These are phyloP conservation scores for Gyromitra esculenta DNA, from an alignment of 2,329 filamentous ascomycete genomes.

Conservation along the genomic window DNA sequence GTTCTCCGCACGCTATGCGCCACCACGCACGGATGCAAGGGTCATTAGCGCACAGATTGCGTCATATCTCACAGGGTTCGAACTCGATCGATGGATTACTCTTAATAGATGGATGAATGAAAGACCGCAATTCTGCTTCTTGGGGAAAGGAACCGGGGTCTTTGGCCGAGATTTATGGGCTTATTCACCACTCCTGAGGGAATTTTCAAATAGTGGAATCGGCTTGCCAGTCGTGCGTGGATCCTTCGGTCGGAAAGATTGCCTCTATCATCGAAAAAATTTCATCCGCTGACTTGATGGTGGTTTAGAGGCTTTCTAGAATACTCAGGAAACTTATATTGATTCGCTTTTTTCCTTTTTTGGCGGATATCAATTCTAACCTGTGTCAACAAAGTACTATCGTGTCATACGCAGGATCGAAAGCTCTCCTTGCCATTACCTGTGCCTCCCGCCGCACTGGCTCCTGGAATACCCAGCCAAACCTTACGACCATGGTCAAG, in stretches of 20 bases:
- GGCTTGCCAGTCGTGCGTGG: background rate
- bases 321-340: background rate
- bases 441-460: conserved; percentile 41
- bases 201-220: background rate
- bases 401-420: conserved; percentile 27
- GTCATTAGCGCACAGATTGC: conserved; percentile 37
- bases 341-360: conserved; percentile 7
- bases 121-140: conserved; percentile 7
- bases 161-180: background rate
- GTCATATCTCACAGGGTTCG: conserved; percentile 32
- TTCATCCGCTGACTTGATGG: background rate
- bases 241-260: too few species aligned
- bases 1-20: conserved; percentile 28
- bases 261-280: background rate
- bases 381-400: conserved; percentile 14
- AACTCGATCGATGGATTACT: conserved; percentile 33
- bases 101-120: background rate
- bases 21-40: conserved; percentile 39
- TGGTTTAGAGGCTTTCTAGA: conserved; percentile 20
- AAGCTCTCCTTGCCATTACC: conserved; percentile 17
- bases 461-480: conserved; percentile 39
- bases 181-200: background rate
- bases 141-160: background rate
- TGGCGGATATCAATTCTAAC: conserved; percentile 5
- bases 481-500: conserved; percentile 3